Conservation (phyloP, 805 yeast species). For the Priceomyces fermenticarens region DNA sequence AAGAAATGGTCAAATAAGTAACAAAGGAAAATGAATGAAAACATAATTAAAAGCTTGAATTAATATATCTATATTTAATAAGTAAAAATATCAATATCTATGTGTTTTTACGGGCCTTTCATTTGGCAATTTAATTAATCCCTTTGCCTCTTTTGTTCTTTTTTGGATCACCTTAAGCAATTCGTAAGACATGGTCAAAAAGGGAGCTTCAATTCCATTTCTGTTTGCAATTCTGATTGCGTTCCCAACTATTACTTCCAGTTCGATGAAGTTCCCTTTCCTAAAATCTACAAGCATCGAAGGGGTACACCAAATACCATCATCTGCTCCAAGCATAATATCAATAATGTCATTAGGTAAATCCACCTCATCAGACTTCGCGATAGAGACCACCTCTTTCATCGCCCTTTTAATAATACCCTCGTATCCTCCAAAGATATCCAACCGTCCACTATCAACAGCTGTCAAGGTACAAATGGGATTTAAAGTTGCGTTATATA, state of each 20-base stretch:
- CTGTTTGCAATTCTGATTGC: conserved; percentile 16
- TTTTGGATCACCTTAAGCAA: conserved; percentile 18
- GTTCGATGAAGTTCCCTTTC: conserved; percentile 18
- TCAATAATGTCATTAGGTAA: conserved; percentile 14
- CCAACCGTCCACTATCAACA: conserved; percentile 22
- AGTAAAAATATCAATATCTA: too few species aligned
- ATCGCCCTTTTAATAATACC: conserved; percentile 14
- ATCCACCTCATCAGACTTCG: conserved; percentile 19
- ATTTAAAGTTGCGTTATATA: conserved; percentile 68
- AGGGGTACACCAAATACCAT: conserved; percentile 13
- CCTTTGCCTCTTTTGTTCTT: conserved; percentile 16
- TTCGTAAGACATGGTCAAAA: conserved; percentile 14
- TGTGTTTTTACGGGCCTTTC: conserved; percentile 12
- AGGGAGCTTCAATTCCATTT: conserved; percentile 16
- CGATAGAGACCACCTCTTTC: conserved; percentile 19
- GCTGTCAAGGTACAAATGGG: conserved; percentile 39
- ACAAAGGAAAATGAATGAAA: too few species aligned
- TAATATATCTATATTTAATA: too few species aligned
- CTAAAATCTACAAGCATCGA: conserved; percentile 23
- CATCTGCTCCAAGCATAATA: conserved; percentile 16
- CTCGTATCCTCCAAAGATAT: conserved; percentile 17
- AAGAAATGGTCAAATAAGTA: too few species aligned
- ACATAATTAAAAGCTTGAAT: too few species aligned
- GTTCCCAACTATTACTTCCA: conserved; percentile 21
- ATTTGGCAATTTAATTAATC: conserved; percentile 14